Percentiles rank a stretch among this genome's conserved stretches.
phyloP scores from a whole-genome alignment of 2,329 filamentous ascomycete genomes.

The Paradendryphiella salina region DNA sequence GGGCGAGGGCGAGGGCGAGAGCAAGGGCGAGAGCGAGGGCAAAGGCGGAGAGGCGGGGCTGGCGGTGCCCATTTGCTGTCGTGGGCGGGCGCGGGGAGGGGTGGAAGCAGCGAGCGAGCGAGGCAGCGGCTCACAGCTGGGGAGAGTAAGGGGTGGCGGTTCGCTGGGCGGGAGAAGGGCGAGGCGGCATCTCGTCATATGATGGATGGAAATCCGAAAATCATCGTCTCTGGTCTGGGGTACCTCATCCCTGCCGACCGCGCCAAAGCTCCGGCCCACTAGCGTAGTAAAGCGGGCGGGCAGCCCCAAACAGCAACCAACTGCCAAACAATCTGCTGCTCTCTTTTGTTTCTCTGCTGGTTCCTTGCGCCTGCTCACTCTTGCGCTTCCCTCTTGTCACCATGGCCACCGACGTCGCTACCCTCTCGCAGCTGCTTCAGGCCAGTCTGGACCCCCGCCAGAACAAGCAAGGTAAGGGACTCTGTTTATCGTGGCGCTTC shows the following conservation, averaged over 20 bases:
- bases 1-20: too few species aligned
- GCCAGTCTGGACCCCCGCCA: slow-evolving; percentile 85
- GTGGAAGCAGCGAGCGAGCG: background rate
- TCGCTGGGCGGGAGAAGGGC: slow-evolving; percentile 6
- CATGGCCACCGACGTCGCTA: slow-evolving; percentile 65
- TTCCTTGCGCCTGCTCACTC: background rate
- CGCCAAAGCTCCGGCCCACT: slow-evolving; percentile 14
- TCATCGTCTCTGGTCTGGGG: slow-evolving; percentile 24
- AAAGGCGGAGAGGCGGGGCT: slow-evolving; percentile 20
- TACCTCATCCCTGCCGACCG: slow-evolving; percentile 8
- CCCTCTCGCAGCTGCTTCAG: slow-evolving; percentile 80
- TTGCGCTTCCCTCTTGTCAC: slow-evolving; percentile 10
- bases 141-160: slow-evolving; percentile 1
- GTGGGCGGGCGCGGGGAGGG: slow-evolving; percentile 1
- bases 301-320: slow-evolving; percentile 22
- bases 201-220: slow-evolving; percentile 11
- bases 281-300: slow-evolving; percentile 5
- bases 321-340: slow-evolving; percentile 19
- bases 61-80: slow-evolving; percentile 20
- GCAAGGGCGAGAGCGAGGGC: background rate
- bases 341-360: slow-evolving; percentile 5
- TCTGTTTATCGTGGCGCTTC: slow-evolving; percentile 18
- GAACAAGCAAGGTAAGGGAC: slow-evolving; percentile 78
- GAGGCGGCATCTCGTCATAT: slow-evolving; percentile 12
- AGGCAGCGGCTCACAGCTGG: background rate